A percentile compares a stretch with the other conserved stretches of the same genome.
phyloP scores from a whole-genome alignment of 2,329 filamentous ascomycete species.

The Verticillium nubilum region DNA sequence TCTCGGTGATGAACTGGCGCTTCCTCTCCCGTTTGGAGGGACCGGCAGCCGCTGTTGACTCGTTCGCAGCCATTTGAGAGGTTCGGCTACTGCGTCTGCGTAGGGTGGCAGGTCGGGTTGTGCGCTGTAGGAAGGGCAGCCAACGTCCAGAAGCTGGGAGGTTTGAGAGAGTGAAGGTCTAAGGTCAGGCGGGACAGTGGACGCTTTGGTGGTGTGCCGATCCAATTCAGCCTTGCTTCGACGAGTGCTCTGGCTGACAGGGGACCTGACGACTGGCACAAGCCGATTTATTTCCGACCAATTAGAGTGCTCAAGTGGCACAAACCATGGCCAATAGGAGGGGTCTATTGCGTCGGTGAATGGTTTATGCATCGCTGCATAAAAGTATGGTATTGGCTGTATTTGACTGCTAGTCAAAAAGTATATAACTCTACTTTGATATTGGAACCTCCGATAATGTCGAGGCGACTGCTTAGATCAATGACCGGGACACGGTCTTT shows the following conservation, averaged over 20 bases:
- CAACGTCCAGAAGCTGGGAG: neutral
- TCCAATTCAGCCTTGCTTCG: neutral
- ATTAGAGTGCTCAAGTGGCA: neutral
- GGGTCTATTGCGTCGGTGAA: neutral
- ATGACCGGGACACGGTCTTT: too few species aligned
- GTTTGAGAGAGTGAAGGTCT: neutral
- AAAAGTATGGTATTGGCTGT: too few species aligned
- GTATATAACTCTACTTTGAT: too few species aligned
- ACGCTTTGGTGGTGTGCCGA: neutral
- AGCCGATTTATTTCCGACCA: neutral
- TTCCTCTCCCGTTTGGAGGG: constrained; percentile 87
- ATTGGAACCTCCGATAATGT: too few species aligned
- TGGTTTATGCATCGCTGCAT: neutral
- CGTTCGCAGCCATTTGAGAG: constrained; percentile 32
- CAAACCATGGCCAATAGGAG: neutral
- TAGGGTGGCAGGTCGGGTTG: neutral
- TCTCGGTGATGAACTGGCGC: constrained; percentile 75
- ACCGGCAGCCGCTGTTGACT: constrained; percentile 26
- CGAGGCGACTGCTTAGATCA: too few species aligned
- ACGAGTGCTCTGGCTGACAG: neutral
- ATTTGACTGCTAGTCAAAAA: too few species aligned
- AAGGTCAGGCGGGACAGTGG: neutral
- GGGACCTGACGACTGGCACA: neutral
- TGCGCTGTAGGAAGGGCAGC: neutral
- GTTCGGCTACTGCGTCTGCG: neutral